Evolutionary conservation across 2,329 filamentous ascomycete species (phyloP).

Genomic region (Exophiala bonariae): DNA sequence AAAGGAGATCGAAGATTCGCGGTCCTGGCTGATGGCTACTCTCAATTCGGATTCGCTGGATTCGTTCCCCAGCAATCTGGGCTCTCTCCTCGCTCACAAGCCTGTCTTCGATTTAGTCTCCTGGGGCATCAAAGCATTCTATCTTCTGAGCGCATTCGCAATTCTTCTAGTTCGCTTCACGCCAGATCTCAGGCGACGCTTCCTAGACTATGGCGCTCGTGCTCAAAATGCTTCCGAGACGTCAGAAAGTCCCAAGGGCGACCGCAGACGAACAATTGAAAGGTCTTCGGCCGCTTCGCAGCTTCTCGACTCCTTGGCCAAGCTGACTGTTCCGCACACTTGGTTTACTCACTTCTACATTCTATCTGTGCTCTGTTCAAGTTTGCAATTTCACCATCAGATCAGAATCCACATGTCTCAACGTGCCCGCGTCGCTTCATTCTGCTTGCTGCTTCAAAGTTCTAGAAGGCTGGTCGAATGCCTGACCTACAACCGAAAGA

Average conservation of each 20-base stretch:
- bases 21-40: too few relatives aligned
- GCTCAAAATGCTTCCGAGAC: background rate
- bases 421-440: conserved; percentile 56
- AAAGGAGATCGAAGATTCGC: too few relatives aligned
- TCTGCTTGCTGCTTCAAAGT: conserved; percentile 74
- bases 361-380: conserved; percentile 68
- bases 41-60: background rate
- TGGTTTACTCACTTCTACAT: conserved; percentile 92
- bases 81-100: background rate
- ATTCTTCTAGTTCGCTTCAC: conserved; percentile 53
- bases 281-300: conserved; percentile 2
- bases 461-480: conserved; percentile 75
- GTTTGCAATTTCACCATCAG: conserved; percentile 55
- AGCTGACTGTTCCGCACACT: conserved; percentile 72
- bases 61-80: background rate
- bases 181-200: conserved; percentile 54
- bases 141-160: conserved; percentile 30
- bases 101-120: conserved; percentile 1
- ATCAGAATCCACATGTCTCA: background rate
- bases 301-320: conserved; percentile 53
- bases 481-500: conserved; percentile 59
- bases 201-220: conserved; percentile 62
- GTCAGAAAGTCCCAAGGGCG: background rate
- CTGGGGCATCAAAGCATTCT: conserved; percentile 23
- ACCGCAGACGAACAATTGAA: background rate